Evolutionary conservation across 23 red algal species (phyloP).

Genomic region (Gracilaria gracilis): DNA sequence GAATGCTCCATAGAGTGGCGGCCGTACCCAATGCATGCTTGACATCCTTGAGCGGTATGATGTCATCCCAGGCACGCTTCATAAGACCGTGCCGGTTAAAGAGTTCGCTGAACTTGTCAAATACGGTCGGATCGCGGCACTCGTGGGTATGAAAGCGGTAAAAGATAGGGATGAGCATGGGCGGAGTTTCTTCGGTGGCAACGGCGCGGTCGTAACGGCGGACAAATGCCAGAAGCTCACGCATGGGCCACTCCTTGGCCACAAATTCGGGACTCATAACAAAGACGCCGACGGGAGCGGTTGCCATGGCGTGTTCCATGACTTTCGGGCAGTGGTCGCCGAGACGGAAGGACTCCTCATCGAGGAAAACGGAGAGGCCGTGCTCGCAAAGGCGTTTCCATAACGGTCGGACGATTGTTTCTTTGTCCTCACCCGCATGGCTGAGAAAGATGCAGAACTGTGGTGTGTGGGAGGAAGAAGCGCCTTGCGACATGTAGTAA

Average conservation of each 20-base stretch:
- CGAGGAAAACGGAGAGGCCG: not conserved
- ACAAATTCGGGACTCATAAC: not conserved
- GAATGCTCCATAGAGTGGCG: too few species aligned
- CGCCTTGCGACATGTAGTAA: too few species aligned
- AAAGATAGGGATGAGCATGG: not conserved
- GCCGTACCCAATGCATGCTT: too few species aligned
- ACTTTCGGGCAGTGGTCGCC: not conserved
- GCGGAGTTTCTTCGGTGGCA: not conserved
- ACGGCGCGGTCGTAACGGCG: not conserved
- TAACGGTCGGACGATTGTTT: not conserved
- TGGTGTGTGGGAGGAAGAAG: too few species aligned
- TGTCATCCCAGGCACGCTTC: too few species aligned
- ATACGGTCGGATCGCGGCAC: not conserved
- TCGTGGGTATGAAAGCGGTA: not conserved
- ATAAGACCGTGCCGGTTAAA: too few species aligned
- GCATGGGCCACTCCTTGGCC: slow-evolving; percentile 12
- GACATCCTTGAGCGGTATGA: too few species aligned
- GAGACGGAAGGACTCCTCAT: not conserved
- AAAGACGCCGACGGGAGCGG: not conserved
- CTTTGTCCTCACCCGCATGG: slow-evolving; percentile 25
- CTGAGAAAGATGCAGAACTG: not conserved
- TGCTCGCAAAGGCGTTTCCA: not conserved
- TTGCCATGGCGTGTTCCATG: not conserved
- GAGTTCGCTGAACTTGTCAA: not conserved
- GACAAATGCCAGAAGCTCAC: slow-evolving; percentile 5